These are phyloP conservation scores for Cryptococcus amylolentus DNA, from an alignment of 1,284 basidiomycete species.

Conservation along the genomic window DNA sequence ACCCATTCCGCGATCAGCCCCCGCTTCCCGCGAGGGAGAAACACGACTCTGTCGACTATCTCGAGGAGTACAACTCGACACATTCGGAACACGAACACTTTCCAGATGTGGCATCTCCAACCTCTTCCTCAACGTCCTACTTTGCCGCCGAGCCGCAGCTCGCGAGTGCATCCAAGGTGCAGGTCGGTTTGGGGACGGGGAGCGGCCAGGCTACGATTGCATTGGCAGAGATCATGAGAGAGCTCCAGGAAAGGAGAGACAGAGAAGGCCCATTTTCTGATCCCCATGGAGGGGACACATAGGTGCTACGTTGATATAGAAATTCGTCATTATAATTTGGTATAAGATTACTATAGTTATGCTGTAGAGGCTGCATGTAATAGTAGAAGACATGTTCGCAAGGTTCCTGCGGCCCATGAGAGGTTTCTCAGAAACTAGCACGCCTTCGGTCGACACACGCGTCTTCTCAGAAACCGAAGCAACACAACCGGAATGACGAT, in stretches of 20 bases:
- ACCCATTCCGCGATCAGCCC: neutral
- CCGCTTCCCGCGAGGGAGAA: conserved; percentile 1
- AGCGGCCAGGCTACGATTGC: conserved; percentile 22
- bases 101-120: conserved; percentile 3
- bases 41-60: conserved; percentile 22
- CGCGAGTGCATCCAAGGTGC: conserved; percentile 14
- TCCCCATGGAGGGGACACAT: neutral
- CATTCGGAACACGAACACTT: neutral
- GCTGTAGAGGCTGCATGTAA: too few relatives aligned
- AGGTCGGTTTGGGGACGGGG: conserved; percentile 2
- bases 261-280: conserved; percentile 9
- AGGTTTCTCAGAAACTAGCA: too few relatives aligned
- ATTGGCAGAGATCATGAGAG: conserved; percentile 22
- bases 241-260: conserved; percentile 15
- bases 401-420: too few relatives aligned
- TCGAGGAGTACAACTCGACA: conserved; percentile 4
- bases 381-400: too few relatives aligned
- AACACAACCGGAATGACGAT: too few relatives aligned
- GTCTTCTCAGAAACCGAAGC: too few relatives aligned
- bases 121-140: conserved; percentile 5
- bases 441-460: too few relatives aligned
- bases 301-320: neutral
- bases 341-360: neutral
- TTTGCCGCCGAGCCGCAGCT: conserved; percentile 18
- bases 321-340: neutral